Evolutionary conservation across 192 early-diverging fungal genomes (phyloP).

Genomic region (Coemansia sp.): DNA sequence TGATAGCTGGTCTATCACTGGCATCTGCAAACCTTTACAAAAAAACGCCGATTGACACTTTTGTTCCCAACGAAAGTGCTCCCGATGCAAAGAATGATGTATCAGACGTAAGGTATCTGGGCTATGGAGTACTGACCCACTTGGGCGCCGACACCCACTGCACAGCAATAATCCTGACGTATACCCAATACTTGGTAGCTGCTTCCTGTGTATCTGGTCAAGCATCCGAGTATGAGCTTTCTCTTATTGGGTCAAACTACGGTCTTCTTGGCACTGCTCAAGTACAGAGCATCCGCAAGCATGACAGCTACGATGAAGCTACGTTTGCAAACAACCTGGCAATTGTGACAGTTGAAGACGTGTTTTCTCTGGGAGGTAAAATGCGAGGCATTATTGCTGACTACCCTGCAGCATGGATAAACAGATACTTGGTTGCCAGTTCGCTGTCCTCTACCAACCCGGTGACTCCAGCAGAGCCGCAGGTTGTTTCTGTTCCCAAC

Average conservation of each 20-base stretch:
- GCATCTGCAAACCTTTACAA: background rate
- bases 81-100: background rate
- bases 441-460: background rate
- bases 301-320: slow-evolving; percentile 23
- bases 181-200: slow-evolving; percentile 21
- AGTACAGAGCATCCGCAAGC: background rate
- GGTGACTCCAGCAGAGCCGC: background rate
- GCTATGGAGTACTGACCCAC: background rate
- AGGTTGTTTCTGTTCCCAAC: background rate
- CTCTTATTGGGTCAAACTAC: background rate
- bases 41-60: background rate
- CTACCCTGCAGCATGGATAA: background rate
- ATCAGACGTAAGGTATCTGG: background rate
- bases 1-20: slow-evolving; percentile 35
- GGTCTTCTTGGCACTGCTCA: background rate
- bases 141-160: slow-evolving; percentile 2
- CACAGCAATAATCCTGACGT: slow-evolving; percentile 16
- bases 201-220: slow-evolving; percentile 33
- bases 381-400: slow-evolving; percentile 2
- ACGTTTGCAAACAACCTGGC: slow-evolving; percentile 44
- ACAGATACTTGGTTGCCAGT: background rate
- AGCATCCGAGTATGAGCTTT: background rate
- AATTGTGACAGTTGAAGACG: slow-evolving; percentile 11
- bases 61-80: background rate
- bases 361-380: background rate